Conservation (phyloP, 1,284 basidiomycete genomes). For the Pseudozyma thailandica region DNA sequence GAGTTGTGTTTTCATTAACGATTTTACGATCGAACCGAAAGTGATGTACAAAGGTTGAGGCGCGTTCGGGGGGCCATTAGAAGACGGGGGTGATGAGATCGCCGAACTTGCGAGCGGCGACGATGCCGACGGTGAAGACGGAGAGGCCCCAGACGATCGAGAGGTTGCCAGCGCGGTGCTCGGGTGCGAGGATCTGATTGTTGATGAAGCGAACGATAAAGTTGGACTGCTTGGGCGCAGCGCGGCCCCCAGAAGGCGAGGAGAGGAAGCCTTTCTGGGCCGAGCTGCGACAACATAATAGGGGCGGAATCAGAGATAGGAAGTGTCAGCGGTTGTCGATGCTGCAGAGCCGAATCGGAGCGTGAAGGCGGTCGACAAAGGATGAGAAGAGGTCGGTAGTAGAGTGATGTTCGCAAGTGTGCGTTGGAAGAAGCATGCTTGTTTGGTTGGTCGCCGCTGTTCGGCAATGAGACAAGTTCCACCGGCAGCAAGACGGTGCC, state of each 20-base stretch:
- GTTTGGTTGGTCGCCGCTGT: no score
- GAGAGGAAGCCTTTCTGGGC: slow-evolving; percentile 52
- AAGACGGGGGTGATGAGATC: slow-evolving; percentile 57
- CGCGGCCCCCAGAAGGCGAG: slow-evolving; percentile 9
- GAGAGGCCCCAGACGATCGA: slow-evolving; percentile 57
- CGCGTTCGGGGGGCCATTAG: slow-evolving; percentile 14
- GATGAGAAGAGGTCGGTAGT: no score
- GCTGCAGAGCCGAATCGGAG: no score
- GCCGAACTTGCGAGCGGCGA: slow-evolving; percentile 58
- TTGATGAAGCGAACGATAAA: slow-evolving; percentile 51
- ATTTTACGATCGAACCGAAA: no score
- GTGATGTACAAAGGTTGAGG: no score
- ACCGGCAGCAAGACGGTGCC: no score
- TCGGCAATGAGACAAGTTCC: no score
- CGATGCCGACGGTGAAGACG: slow-evolving; percentile 59
- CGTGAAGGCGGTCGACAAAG: no score
- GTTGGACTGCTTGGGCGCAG: slow-evolving; percentile 34
- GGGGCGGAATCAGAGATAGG: neutral
- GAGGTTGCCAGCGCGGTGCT: slow-evolving; percentile 63
- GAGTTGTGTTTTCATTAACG: no score
- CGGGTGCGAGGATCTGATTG: slow-evolving; percentile 56
- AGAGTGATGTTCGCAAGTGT: no score
- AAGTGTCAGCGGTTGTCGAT: no score
- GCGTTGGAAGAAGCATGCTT: no score
- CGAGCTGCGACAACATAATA: slow-evolving; percentile 36